phyloP scores from a whole-genome alignment of 306 rosid species.

The Prunus mira region DNA sequence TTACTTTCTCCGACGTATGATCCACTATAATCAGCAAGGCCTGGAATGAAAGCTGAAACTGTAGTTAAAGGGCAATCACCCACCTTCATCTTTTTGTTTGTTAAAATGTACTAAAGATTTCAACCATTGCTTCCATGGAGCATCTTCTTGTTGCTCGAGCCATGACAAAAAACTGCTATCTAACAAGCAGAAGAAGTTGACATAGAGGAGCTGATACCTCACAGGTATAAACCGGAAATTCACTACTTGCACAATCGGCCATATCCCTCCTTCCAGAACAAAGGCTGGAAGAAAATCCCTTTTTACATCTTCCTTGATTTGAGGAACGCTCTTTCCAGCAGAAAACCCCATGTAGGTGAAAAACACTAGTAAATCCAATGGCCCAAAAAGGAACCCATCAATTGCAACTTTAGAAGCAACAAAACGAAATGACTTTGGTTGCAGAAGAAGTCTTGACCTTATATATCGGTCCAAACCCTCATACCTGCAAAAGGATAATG shows the following conservation, averaged over 20 bases:
- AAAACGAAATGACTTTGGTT: slow-evolving; percentile 70
- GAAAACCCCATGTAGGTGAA: slow-evolving; percentile 84
- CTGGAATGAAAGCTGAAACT: background rate
- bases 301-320: slow-evolving; percentile 77
- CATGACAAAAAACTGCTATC: slow-evolving; percentile 91
- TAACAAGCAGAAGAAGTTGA: slow-evolving; percentile 78
- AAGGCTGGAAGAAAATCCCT: slow-evolving; percentile 85
- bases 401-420: slow-evolving; percentile 73
- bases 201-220: slow-evolving; percentile 87
- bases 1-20: slow-evolving; percentile 15
- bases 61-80: slow-evolving; percentile 13
- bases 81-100: slow-evolving; percentile 27
- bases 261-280: slow-evolving; percentile 68
- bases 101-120: slow-evolving; percentile 47
- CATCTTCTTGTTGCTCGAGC: slow-evolving; percentile 88
- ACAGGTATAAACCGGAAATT: slow-evolving; percentile 77
- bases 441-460: slow-evolving; percentile 42
- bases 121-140: slow-evolving; percentile 87
- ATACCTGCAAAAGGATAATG: slow-evolving; percentile 52
- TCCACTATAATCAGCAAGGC: slow-evolving; percentile 18
- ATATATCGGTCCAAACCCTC: slow-evolving; percentile 74
- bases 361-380: slow-evolving; percentile 68
- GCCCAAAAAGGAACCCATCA: slow-evolving; percentile 77
- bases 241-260: slow-evolving; percentile 82
- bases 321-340: slow-evolving; percentile 64